Percentiles rank a stretch among this genome's conserved stretches.
Conservation (phyloP, 1,139 yeast species). For the Suhomyces bolitotheri region DNA sequence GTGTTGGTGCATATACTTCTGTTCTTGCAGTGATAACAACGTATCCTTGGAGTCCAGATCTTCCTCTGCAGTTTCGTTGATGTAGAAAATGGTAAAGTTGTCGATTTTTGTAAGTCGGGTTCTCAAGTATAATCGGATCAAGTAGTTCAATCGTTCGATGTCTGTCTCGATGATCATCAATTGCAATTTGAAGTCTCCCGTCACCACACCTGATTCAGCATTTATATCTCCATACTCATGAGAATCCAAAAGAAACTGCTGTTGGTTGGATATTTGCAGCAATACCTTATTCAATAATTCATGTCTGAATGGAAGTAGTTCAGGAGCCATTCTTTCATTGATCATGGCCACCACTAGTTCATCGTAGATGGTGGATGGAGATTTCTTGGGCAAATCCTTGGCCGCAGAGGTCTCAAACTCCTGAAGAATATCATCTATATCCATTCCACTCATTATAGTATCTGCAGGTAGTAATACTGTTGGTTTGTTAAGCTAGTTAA, state of each 20-base stretch:
- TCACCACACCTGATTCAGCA: constrained; percentile 38
- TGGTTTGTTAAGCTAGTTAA: no score
- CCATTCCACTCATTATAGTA: constrained; percentile 33
- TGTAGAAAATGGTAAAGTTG: constrained; percentile 59
- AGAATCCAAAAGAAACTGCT: constrained; percentile 68
- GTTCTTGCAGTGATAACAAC: constrained; percentile 59
- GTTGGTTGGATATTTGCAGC: constrained; percentile 61
- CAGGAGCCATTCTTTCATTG: constrained; percentile 84
- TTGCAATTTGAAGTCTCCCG: constrained; percentile 73
- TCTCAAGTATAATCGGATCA: constrained; percentile 77
- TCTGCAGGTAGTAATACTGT: no score
- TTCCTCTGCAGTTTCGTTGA: constrained; percentile 29
- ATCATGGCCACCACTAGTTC: constrained; percentile 70
- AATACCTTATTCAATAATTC: constrained; percentile 58
- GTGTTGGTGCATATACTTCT: constrained; percentile 57
- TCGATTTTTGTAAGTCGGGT: constrained; percentile 76
- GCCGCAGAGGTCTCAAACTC: constrained; percentile 51
- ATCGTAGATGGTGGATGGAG: constrained; percentile 22
- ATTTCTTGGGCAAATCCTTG: constrained; percentile 7
- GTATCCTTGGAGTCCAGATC: constrained; percentile 24
- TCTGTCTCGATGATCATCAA: constrained; percentile 88
- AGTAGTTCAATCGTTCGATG: constrained; percentile 78
- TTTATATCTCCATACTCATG: constrained; percentile 50
- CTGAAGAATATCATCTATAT: constrained; percentile 66
- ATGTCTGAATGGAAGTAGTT: constrained; percentile 69